These are phyloP conservation scores for Betula pendula DNA, from an alignment of 306 rosid genomes.

Conservation along the genomic window DNA sequence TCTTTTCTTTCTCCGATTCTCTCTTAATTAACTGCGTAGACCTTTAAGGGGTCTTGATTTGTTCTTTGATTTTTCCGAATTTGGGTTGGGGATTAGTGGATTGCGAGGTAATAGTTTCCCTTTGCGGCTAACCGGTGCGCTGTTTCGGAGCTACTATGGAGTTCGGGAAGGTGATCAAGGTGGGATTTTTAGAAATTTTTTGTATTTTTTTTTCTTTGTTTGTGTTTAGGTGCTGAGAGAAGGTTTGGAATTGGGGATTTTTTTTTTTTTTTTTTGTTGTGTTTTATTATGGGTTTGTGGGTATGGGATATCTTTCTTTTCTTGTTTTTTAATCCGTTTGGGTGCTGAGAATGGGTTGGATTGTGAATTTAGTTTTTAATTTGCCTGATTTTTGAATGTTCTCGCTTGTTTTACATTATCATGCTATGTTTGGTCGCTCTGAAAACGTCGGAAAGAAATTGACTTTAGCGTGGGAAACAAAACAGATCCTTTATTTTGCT, in stretches of 20 bases:
- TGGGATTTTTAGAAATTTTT: slow-evolving; percentile 27
- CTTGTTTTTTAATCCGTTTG: not conserved
- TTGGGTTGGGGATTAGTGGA: slow-evolving; percentile 41
- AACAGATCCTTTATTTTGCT: not conserved
- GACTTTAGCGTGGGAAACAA: not conserved
- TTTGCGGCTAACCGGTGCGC: slow-evolving; percentile 23
- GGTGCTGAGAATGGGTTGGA: not conserved
- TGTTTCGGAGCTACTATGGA: slow-evolving; percentile 54
- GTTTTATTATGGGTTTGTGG: not conserved
- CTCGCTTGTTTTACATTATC: not conserved
- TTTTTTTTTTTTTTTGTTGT: not conserved
- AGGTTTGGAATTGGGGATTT: not conserved
- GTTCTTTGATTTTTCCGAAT: not conserved
- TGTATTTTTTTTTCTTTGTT: not conserved
- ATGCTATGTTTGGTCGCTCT: not conserved
- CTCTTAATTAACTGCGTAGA: not conserved
- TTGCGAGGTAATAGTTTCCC: not conserved
- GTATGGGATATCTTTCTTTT: no score
- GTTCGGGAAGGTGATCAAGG: slow-evolving; percentile 74
- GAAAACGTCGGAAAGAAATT: not conserved
- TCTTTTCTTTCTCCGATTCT: not conserved
- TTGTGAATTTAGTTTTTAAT: not conserved
- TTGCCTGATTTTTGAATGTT: not conserved
- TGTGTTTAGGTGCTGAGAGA: not conserved
- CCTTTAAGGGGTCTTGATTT: not conserved